Conservation (phyloP, 495 filamentous ascomycete species). For the Tuber aestivum region DNA sequence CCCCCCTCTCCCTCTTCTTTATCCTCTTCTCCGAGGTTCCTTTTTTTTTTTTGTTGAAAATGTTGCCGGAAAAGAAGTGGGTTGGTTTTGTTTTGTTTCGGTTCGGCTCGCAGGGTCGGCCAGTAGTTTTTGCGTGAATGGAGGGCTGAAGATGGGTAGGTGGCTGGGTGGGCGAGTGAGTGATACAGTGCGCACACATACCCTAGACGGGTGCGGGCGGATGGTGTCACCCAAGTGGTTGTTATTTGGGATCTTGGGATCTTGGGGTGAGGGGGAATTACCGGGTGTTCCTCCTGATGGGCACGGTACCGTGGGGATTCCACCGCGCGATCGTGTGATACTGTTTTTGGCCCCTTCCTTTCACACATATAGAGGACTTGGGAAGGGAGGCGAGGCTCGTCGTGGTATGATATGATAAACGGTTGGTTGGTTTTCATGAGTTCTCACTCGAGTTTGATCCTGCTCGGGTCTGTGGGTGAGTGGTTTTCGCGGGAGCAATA, state of each 20-base stretch:
- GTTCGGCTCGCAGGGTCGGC: neutral
- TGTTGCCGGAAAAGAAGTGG: neutral
- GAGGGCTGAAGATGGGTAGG: neutral
- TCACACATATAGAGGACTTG: neutral
- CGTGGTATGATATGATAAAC: too few species aligned
- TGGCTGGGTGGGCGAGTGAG: too few species aligned
- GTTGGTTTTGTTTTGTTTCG: neutral
- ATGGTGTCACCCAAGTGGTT: neutral
- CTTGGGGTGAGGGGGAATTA: neutral
- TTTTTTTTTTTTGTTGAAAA: neutral
- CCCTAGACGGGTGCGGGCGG: neutral
- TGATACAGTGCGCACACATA: neutral
- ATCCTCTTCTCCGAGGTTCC: neutral
- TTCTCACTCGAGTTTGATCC: neutral
- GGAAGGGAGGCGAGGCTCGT: too few species aligned
- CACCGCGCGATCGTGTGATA: too few species aligned
- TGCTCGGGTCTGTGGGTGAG: too few species aligned
- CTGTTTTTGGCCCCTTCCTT: too few species aligned
- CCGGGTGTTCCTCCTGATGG: neutral
- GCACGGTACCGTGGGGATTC: too few species aligned
- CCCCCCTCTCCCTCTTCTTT: neutral
- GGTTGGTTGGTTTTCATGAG: neutral
- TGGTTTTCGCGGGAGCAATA: neutral
- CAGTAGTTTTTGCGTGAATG: neutral
- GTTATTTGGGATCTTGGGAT: neutral